Conservation (phyloP, 352 stramenopile genomes). For the Phytophthora vignae region DNA sequence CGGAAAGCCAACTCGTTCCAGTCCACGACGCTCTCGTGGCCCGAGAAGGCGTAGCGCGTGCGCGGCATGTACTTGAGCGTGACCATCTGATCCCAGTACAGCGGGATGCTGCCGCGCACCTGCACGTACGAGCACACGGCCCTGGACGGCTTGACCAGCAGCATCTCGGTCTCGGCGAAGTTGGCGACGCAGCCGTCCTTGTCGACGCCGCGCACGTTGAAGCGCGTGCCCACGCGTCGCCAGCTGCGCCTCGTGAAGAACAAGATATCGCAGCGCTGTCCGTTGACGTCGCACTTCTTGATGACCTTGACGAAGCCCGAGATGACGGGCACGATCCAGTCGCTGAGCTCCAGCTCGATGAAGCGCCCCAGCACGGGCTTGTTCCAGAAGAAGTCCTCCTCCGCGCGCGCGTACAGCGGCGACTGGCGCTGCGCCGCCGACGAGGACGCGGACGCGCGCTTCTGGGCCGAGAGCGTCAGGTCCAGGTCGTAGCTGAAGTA, state of each 20-base stretch:
- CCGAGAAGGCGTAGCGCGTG: constrained; percentile 72
- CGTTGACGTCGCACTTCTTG: constrained; percentile 57
- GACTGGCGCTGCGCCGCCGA: constrained; percentile 35
- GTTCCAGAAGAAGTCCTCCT: constrained; percentile 95
- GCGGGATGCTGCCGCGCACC: constrained; percentile 95
- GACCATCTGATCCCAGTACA: constrained; percentile 92
- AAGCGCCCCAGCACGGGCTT: constrained; percentile 67
- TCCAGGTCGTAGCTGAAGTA: constrained; percentile 86
- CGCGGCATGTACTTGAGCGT: constrained; percentile 93
- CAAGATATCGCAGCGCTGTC: constrained; percentile 70
- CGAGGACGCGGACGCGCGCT: constrained; percentile 45
- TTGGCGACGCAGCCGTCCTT: constrained; percentile 92
- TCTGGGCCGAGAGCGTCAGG: constrained; percentile 77
- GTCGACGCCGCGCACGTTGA: constrained; percentile 93
- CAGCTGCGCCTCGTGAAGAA: constrained; percentile 82
- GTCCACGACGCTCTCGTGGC: constrained; percentile 56
- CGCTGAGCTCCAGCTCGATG: constrained; percentile 66
- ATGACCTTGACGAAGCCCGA: constrained; percentile 71
- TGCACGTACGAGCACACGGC: constrained; percentile 72
- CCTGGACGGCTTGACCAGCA: constrained; percentile 58
- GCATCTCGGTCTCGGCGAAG: constrained; percentile 96
- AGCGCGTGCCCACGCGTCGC: constrained; percentile 89
- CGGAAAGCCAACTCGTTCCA: constrained; percentile 70
- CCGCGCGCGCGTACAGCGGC: constrained; percentile 61
- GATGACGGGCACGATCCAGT: constrained; percentile 85